phyloP scores from a whole-genome alignment of 2,329 filamentous ascomycete genomes.

The Coniochaeta sp. region DNA sequence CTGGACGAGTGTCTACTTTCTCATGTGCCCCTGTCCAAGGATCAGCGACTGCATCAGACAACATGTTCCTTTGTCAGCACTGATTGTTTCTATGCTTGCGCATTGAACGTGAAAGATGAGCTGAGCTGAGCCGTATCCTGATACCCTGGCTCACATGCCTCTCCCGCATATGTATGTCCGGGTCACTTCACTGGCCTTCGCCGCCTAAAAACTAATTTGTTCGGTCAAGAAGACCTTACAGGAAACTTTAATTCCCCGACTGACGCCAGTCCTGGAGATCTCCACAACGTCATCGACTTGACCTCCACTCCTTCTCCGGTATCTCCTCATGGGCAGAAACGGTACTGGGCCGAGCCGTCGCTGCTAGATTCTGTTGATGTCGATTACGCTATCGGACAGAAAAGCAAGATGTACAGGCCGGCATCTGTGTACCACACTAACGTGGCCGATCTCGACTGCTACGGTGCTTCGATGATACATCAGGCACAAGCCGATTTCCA shows the following conservation, averaged over 20 bases:
- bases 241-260: neutral
- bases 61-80: neutral
- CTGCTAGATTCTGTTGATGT: neutral
- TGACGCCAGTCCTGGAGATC: neutral
- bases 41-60: neutral
- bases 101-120: neutral
- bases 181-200: no score
- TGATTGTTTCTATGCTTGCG: neutral
- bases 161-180: neutral
- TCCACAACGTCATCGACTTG: neutral
- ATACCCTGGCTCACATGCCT: neutral
- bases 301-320: neutral
- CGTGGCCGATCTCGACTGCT: neutral
- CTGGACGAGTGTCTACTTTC: neutral
- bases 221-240: neutral
- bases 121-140: no score
- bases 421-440: neutral
- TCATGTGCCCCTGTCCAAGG: neutral
- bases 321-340: neutral
- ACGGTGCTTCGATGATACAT: neutral
- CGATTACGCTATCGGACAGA: neutral
- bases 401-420: neutral
- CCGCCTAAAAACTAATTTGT: neutral
- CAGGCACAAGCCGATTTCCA: neutral
- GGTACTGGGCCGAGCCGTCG: neutral